Evolutionary conservation across 257 asterid genomes (phyloP).

Genomic region (Osmanthus fragrans): DNA sequence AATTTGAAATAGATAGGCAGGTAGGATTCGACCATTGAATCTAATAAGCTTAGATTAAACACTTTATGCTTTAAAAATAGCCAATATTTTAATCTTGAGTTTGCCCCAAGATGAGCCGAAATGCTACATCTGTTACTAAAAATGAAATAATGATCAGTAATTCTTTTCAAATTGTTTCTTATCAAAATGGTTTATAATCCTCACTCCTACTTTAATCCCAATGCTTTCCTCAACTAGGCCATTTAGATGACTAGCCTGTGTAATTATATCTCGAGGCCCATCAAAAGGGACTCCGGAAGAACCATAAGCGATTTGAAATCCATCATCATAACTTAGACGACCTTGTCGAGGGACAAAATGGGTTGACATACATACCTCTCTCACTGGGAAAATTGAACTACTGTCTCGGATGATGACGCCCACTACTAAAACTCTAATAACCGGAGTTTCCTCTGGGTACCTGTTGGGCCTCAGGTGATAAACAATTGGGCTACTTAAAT

Average conservation of each 20-base stretch:
- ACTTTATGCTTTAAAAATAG: background rate
- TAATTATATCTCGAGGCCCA: background rate
- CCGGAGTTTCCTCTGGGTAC: too few species aligned
- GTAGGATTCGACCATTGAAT: background rate
- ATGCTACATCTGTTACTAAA: background rate
- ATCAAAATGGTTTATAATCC: too few species aligned
- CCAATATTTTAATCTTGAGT: background rate
- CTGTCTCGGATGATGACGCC: too few species aligned
- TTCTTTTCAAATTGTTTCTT: background rate
- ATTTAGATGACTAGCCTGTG: constrained; percentile 23
- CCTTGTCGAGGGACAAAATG: constrained; percentile 17
- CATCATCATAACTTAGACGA: constrained; percentile 28
- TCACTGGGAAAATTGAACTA: too few species aligned
- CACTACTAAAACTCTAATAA: too few species aligned
- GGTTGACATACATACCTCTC: too few species aligned
- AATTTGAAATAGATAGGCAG: too few species aligned
- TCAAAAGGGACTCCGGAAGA: background rate
- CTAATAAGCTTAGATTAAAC: background rate
- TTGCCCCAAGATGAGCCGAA: background rate
- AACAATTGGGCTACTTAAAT: too few species aligned
- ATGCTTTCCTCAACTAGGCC: constrained; percentile 41
- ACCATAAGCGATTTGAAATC: background rate
- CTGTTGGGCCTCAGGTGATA: too few species aligned
- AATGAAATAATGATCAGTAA: background rate
- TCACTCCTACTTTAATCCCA: too few species aligned